phyloP scores from a whole-genome alignment of 106 monocot genomes.

The Alisma plantagoaquatica region DNA sequence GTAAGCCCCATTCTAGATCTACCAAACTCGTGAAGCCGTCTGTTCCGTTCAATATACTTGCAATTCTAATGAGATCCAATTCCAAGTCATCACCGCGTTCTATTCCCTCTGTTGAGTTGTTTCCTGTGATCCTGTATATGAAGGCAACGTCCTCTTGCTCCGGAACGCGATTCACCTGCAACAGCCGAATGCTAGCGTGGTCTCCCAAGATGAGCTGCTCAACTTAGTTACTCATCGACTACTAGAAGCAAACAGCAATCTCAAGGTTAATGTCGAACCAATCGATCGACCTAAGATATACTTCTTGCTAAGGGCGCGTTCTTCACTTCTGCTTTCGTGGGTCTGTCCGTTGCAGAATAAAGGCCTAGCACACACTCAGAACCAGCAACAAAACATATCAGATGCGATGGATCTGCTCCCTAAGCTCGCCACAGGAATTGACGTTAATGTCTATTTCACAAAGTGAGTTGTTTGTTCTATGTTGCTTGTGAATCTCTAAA shows the following conservation, averaged over 20 bases:
- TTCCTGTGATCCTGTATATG: too few relatives aligned
- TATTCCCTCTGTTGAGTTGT: too few relatives aligned
- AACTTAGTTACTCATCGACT: conserved; percentile 61
- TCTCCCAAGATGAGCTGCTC: conserved; percentile 52
- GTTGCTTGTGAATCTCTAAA: too few relatives aligned
- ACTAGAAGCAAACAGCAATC: conserved; percentile 65
- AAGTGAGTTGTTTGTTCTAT: conserved; percentile 50
- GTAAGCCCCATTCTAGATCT: too few relatives aligned
- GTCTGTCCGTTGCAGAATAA: conserved; percentile 30
- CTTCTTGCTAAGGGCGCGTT: not conserved
- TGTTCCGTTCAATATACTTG: too few relatives aligned
- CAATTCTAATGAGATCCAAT: too few relatives aligned
- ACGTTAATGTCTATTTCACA: conserved; percentile 76
- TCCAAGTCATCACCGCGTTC: too few relatives aligned
- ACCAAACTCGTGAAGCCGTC: too few relatives aligned
- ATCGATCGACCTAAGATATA: not conserved
- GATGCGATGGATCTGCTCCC: conserved; percentile 83
- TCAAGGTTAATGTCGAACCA: conserved; percentile 28
- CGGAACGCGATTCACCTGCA: conserved; percentile 50
- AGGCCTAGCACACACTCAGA: conserved; percentile 54
- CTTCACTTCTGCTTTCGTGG: too few relatives aligned
- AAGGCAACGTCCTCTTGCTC: conserved; percentile 72
- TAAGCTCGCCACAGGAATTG: conserved; percentile 63
- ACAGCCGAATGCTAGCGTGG: conserved; percentile 41
- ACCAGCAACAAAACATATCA: conserved; percentile 68